phyloP scores from a whole-genome alignment of 345 rosid genomes.

The Euphorbia lathyris region DNA sequence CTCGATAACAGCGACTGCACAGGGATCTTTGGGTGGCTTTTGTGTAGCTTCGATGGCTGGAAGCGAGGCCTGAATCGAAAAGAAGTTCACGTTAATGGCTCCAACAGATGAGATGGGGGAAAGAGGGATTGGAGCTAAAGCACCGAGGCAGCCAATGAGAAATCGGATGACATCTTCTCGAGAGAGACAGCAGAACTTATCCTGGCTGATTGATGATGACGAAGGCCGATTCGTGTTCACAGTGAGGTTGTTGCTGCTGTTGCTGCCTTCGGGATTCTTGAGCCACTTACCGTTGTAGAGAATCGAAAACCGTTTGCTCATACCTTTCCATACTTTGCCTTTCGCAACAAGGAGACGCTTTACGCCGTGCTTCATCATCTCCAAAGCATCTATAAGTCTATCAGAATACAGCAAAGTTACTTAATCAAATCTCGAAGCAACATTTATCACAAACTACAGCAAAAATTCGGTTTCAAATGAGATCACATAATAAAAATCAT shows the following conservation, averaged over 20 bases:
- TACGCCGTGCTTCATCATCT: constrained; percentile 98
- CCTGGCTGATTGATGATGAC: constrained; percentile 53
- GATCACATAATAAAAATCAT: background rate
- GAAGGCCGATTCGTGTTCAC: constrained; percentile 48
- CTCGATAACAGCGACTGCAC: constrained; percentile 79
- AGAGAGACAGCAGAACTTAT: constrained; percentile 92
- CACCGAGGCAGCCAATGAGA: constrained; percentile 93
- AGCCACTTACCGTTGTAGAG: constrained; percentile 86
- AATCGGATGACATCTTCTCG: constrained; percentile 91
- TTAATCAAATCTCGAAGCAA: background rate
- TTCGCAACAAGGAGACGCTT: constrained; percentile 84
- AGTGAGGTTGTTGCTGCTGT: constrained; percentile 48
- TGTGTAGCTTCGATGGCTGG: constrained; percentile 64
- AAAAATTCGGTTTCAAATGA: background rate
- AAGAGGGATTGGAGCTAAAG: constrained; percentile 92
- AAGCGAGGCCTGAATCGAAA: constrained; percentile 58
- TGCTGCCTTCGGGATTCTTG: constrained; percentile 56
- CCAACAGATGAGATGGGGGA: constrained; percentile 72
- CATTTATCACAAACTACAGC: background rate
- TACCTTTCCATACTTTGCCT: constrained; percentile 78
- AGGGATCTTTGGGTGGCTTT: constrained; percentile 60
- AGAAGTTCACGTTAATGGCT: constrained; percentile 58
- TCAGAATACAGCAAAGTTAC: constrained; percentile 1
- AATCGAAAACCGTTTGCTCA: constrained; percentile 94
- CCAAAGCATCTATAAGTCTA: constrained; percentile 91